A percentile compares a stretch with the other conserved stretches of the same genome.
These are phyloP conservation scores for Salix purpurea DNA, from an alignment of 345 rosid species.

Conservation along the genomic window DNA sequence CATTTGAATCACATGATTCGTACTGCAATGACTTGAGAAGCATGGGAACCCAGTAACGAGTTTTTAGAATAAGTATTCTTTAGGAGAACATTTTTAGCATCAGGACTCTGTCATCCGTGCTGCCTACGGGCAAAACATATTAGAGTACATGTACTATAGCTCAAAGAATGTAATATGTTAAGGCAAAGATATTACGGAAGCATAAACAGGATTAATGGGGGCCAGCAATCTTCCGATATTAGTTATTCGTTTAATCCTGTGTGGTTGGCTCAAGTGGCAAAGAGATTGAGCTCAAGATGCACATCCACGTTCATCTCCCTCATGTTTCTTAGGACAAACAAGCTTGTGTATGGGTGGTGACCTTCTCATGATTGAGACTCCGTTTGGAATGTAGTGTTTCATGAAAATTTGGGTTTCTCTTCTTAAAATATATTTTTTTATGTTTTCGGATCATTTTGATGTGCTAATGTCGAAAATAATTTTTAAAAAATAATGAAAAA, in stretches of 20 bases:
- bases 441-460: too few species aligned
- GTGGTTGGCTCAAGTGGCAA: not conserved
- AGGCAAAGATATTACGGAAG: not conserved
- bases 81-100: not conserved
- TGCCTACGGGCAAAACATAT: not conserved
- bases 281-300: not conserved
- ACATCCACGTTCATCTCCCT: not conserved
- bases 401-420: too few species aligned
- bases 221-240: not conserved
- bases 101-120: not conserved
- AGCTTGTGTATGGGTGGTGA: not conserved
- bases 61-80: not conserved
- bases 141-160: too few species aligned
- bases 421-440: too few species aligned
- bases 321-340: not conserved
- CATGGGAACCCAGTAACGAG: not conserved
- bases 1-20: not conserved
- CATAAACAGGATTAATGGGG: not conserved
- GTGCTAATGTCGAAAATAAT: too few species aligned
- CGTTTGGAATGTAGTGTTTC: too few species aligned
- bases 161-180: not conserved
- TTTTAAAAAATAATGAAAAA: too few species aligned
- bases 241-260: not conserved
- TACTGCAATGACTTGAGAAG: not conserved
- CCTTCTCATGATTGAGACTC: not conserved